These are phyloP conservation scores for Didymellaceae sp. DNA, from an alignment of 2,329 filamentous ascomycete genomes.

Conservation along the genomic window DNA sequence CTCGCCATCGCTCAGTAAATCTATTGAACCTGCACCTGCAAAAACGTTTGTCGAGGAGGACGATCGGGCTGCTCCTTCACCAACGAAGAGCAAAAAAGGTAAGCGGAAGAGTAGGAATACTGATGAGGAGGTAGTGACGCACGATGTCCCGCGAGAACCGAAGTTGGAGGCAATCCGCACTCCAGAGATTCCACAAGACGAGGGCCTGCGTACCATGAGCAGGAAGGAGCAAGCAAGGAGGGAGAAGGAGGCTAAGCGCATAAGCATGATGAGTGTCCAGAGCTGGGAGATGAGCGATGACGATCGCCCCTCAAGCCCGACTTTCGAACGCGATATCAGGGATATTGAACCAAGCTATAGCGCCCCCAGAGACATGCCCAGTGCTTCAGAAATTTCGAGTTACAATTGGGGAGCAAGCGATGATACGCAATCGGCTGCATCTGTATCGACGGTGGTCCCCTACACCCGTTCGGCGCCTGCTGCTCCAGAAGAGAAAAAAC, in stretches of 20 bases:
- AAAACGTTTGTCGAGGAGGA: slow-evolving; percentile 37
- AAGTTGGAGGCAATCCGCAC: slow-evolving; percentile 17
- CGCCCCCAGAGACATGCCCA: slow-evolving; percentile 6
- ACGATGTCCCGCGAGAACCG: slow-evolving; percentile 21
- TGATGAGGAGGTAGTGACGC: slow-evolving; percentile 30
- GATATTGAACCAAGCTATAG: slow-evolving; percentile 13
- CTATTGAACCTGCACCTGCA: slow-evolving; percentile 30
- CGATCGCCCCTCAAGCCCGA: slow-evolving; percentile 33
- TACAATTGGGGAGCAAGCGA: slow-evolving; percentile 13
- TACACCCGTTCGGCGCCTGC: slow-evolving; percentile 3
- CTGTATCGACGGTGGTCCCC: slow-evolving; percentile 12
- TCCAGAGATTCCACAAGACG: slow-evolving; percentile 23
- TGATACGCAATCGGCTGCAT: slow-evolving; percentile 10
- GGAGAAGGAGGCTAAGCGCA: slow-evolving; percentile 40
- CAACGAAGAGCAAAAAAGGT: slow-evolving; percentile 36
- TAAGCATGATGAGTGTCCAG: slow-evolving; percentile 32
- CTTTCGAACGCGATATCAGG: slow-evolving; percentile 41
- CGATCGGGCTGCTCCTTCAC: slow-evolving; percentile 19
- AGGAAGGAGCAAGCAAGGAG: slow-evolving; percentile 50
- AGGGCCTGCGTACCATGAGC: slow-evolving; percentile 35
- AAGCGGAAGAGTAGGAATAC: slow-evolving; percentile 34
- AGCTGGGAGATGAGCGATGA: slow-evolving; percentile 41
- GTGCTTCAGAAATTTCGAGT: slow-evolving; percentile 14
- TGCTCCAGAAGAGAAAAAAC: background rate
- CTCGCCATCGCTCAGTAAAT: slow-evolving; percentile 23